phyloP scores from a whole-genome alignment of 2,329 filamentous ascomycete species.

The Fusarium ramigenum region DNA sequence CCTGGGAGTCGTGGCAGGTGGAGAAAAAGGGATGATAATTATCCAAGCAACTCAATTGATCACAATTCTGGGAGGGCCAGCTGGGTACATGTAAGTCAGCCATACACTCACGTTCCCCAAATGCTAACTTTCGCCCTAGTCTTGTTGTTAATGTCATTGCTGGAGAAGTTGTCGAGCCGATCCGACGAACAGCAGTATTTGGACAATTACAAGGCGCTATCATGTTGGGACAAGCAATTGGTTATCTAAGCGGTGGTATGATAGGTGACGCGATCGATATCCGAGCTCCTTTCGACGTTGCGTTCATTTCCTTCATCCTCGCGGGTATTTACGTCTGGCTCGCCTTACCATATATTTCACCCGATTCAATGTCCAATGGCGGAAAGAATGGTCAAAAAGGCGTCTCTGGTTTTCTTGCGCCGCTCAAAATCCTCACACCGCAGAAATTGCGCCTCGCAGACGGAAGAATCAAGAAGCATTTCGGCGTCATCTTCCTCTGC shows the following conservation, averaged over 20 bases:
- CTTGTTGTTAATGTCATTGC: conserved; percentile 75
- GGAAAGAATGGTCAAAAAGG: conserved; percentile 42
- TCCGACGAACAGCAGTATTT: conserved; percentile 70
- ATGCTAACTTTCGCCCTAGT: conserved; percentile 35
- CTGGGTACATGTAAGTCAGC: conserved; percentile 66
- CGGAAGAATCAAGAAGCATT: conserved; percentile 63
- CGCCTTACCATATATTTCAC: conserved; percentile 61
- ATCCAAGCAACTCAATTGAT: conserved; percentile 75
- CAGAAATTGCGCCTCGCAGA: conserved; percentile 61
- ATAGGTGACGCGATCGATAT: conserved; percentile 72
- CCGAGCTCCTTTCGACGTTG: conserved; percentile 70
- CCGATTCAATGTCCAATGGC: conserved; percentile 49
- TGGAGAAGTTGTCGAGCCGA: conserved; percentile 69
- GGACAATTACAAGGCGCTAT: conserved; percentile 72
- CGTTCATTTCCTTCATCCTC: conserved; percentile 64
- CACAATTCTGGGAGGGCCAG: conserved; percentile 73
- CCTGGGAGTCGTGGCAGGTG: conserved; percentile 69
- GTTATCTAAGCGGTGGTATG: conserved; percentile 71
- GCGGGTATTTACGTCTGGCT: conserved; percentile 54
- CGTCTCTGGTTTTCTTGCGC: conserved; percentile 68
- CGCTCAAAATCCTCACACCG: conserved; percentile 68
- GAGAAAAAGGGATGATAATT: conserved; percentile 70
- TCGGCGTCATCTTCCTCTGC: conserved; percentile 71
- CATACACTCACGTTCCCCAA: fast-evolving
- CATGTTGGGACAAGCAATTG: conserved; percentile 72